Base-by-base conservation (phyloP, 495 filamentous ascomycete species). In the Xylona heveae region DNA sequence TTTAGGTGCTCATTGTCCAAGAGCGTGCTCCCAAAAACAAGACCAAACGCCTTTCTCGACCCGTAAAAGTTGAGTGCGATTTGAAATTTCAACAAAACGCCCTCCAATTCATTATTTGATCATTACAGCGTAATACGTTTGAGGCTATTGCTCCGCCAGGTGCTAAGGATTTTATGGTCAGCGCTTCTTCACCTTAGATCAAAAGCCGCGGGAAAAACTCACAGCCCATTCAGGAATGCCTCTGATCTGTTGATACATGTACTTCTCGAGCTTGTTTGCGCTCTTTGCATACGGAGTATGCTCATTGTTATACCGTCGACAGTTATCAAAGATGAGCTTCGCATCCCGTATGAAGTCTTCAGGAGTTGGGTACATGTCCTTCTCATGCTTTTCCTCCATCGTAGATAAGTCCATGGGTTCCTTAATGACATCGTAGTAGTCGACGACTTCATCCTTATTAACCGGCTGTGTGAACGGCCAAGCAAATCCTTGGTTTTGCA, bases 371-470 rank as follows among this genome's bases (percentile, higher is more conserved):
- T 97, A 97, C 46, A 78, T 68, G 50, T 97, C 90, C 28, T 81
- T 81, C 43, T 95, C 85, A 31, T 90, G 75, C 53, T 91, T 90
- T 38, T 70, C 69, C 49, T 97, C 88, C 90, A 97, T 95, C 6
- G 85, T 93, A 18, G 64, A 70, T 24, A 97, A 58, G 49, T 97
- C 88, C 88, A 97, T 97, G 8, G 88, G 90, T 52, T 93, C 81
- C 49, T 82, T 78, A 58, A 97, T 95, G 24, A 95, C 85, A 40
- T 91, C 81, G 58, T 95, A 97, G 57, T 97, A 97, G 47, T 97
- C 90, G 1, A 74, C 68, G 0, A 97, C 88, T 39, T 95, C 88
- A 37, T 97, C 88, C 37, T 74, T 71, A 42, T 91, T 94, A 36
- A 97, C 88, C 3, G 88, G 88, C 29, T 81, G 69, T 5, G 83